Base-by-base conservation (phyloP, 2,329 filamentous ascomycete genomes). In the Huntiella bhutanensis region DNA sequence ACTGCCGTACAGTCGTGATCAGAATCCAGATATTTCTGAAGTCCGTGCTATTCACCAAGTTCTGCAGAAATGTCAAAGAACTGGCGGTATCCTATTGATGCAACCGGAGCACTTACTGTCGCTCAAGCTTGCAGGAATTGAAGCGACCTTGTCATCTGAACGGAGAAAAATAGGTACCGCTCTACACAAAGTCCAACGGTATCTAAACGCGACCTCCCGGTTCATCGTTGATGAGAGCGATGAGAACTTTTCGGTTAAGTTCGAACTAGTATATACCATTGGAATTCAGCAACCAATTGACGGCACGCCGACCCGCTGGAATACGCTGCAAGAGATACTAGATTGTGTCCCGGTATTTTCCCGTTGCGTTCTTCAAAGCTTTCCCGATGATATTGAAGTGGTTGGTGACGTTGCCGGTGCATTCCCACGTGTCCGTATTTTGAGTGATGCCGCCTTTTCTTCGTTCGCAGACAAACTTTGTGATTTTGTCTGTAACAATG, bases 201-300 rank as follows among this genome's bases (percentile, higher is more conserved):
- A 65, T 51, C 59, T 78, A 1, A 57, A 69, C 22, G 10, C 43
- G 0, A 49, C 56, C 2, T 62, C 67, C 0, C 60, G 73, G 0
- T 75, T 79, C 50, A 64, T 82, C 1, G 61, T 81, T 0, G 76
- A 81, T 48, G 75, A 82, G 55, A 75, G 71, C 34, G 77, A 82
- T 41, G 74, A 80, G 47, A 73, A 72, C 46, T 70, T 80, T 38
- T 72, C 65, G 37, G 64, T 68, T 3, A 71, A 69, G 41, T 77
- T 76, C 33, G 73, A 81, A 53, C 56, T 80, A 0, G 62, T 80
- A 1, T 80, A 81, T 48, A 77, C 75, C 0, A 68, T 79, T 52
- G 77, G 75, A 0, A 50, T 55, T 0, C 70, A 76, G 49, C 53
- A 55, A 1, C 52, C 66, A 0, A 60, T 77, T 0, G 70, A 79